phyloP scores from a whole-genome alignment of 352 stramenopile species.

The Pythium diclinum region DNA sequence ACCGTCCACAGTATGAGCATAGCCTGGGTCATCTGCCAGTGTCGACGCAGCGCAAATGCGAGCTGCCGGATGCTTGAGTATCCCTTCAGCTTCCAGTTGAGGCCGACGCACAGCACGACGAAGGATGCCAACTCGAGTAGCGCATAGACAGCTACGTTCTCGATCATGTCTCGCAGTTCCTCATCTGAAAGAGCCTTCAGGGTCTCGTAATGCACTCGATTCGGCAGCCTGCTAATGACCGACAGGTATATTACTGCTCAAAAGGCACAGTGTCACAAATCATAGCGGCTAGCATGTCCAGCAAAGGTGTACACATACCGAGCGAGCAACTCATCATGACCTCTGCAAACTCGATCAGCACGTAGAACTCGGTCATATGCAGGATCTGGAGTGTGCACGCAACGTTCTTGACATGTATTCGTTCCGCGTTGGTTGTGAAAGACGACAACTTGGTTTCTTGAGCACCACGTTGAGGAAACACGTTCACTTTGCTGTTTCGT shows the following conservation, averaged over 20 bases:
- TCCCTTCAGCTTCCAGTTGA: constrained; percentile 1
- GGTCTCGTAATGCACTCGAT: constrained; percentile 12
- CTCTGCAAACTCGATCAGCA: constrained; percentile 23
- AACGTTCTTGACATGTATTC: not conserved
- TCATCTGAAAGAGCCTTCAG: constrained; percentile 2
- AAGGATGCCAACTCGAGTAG: constrained; percentile 2
- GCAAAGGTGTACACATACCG: constrained; percentile 10
- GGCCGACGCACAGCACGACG: not conserved
- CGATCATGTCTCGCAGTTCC: not conserved
- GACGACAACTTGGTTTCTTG: not conserved
- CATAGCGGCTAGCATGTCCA: too few relatives aligned
- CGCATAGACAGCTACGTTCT: not conserved
- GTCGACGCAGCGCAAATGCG: constrained; percentile 32
- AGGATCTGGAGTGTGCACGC: constrained; percentile 7
- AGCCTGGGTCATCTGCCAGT: constrained; percentile 19
- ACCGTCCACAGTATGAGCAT: constrained; percentile 23
- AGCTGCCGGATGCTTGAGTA: constrained; percentile 20
- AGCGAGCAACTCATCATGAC: constrained; percentile 22
- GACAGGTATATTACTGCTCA: constrained; percentile 4
- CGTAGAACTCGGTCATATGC: constrained; percentile 22
- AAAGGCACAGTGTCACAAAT: too few relatives aligned
- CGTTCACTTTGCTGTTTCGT: not conserved
- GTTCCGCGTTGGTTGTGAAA: not conserved
- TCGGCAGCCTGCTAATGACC: not conserved
- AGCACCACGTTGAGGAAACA: not conserved